Percentiles rank a stretch among this genome's conserved stretches.
Evolutionary conservation across 2,329 filamentous ascomycete genomes (phyloP).

Genomic region (Scedosporium apiospermum): DNA sequence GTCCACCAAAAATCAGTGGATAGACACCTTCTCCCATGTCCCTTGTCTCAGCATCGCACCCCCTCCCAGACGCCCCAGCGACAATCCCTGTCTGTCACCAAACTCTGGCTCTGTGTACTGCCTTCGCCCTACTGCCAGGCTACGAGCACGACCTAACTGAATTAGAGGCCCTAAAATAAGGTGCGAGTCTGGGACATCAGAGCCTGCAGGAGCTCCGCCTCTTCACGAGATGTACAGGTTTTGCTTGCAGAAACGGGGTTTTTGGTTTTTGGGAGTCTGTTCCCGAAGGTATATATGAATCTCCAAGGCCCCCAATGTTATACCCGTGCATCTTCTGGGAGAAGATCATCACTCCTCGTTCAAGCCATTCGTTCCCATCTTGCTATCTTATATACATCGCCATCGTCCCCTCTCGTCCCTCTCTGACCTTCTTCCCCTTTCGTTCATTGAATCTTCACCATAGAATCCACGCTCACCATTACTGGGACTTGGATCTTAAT

Average conservation of each 20-base stretch:
- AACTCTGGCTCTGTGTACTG: not conserved
- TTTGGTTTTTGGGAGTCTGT: too few relatives aligned
- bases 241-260: too few relatives aligned
- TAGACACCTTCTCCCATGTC: not conserved
- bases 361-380: not conserved
- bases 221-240: not conserved
- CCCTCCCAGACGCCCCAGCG: not conserved
- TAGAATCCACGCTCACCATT: too few relatives aligned
- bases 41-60: not conserved
- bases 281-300: conserved; percentile 3
- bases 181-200: not conserved
- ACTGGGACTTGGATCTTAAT: too few relatives aligned
- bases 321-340: not conserved
- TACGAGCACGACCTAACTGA: not conserved
- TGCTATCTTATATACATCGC: not conserved
- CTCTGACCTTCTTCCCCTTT: not conserved
- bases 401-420: not conserved
- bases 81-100: not conserved
- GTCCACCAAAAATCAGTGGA: not conserved
- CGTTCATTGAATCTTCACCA: not conserved
- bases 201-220: conserved; percentile 1
- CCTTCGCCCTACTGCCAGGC: not conserved
- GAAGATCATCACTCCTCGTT: not conserved
- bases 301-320: conserved; percentile 2
- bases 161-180: not conserved